Evolutionary conservation across 306 rosid genomes (phyloP).

Genomic region (Casuarina glauca): DNA sequence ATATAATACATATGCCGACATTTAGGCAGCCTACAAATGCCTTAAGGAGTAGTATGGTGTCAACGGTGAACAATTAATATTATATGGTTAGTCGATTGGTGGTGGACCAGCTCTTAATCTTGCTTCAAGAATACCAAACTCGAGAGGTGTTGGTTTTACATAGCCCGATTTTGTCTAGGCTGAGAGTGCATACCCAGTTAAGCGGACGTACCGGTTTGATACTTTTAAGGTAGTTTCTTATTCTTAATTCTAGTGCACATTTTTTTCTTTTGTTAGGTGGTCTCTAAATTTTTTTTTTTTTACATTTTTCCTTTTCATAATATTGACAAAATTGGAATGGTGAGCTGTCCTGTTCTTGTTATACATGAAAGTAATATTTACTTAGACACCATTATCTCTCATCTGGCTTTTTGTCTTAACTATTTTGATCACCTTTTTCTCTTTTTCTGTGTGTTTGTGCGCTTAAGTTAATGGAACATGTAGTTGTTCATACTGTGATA

Average conservation of each 20-base stretch:
- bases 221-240: conserved; percentile 68
- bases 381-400: background rate
- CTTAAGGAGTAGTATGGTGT: conserved; percentile 81
- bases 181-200: conserved; percentile 88
- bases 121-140: conserved; percentile 67
- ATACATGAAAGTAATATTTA: conserved; percentile 70
- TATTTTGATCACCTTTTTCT: background rate
- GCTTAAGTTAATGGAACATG: background rate
- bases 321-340: conserved; percentile 75
- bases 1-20: conserved; percentile 89
- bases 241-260: conserved; percentile 14
- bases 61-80: conserved; percentile 77
- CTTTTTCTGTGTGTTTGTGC: background rate
- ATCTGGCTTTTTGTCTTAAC: background rate
- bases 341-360: conserved; percentile 79
- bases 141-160: conserved; percentile 84
- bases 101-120: conserved; percentile 94
- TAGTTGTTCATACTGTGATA: background rate
- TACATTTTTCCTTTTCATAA: conserved; percentile 50
- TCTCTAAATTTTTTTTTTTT: conserved; percentile 5
- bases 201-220: conserved; percentile 91
- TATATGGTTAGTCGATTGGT: conserved; percentile 93
- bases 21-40: conserved; percentile 86
- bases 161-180: conserved; percentile 88
- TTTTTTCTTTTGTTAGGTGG: conserved; percentile 23